Base-by-base conservation (phyloP, 768 basidiomycete genomes). In the Boletus sensibilis region DNA sequence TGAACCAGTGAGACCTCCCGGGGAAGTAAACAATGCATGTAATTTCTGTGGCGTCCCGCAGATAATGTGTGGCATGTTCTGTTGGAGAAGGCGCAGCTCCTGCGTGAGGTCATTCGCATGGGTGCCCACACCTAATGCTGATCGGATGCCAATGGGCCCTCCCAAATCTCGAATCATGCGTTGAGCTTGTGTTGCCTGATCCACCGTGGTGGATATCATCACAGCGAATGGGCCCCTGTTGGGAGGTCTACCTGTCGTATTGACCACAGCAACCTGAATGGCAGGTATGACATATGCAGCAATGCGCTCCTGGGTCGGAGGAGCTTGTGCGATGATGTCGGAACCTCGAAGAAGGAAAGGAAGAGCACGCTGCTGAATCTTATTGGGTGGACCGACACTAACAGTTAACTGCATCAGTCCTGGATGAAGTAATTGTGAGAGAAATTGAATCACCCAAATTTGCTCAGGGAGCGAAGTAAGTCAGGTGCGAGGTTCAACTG, bases 241-340 rank as follows among this genome's bases (percentile, higher is more conserved):
- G 16, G 85, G 79, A 34, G 78, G 79, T 12, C 80, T 82, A 29
- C 75, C 74, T 18, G 76, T 62, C 25, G 87, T 79, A 57, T 87
- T 81, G 35, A 85, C 81, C 53, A 94, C 77, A 34, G 90, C 88
- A 50, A 88, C 82, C 66, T 93, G 90, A 43, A 94, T 89, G 29
- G 90, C 90, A 47, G 92, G 94, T 57, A 96, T 94, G 48, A 94
- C 87, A 74, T 99, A 99, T 56, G 95, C 94, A 23, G 96, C 95
- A 64, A 99, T 99, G 44, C 97, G 83, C 71, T 99, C 97, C 71
- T 98, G 96, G 0, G 97, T 98, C 1, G 97, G 95, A 45, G 97
- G 97, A 11, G 96, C 97, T 74, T 99, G 97, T 10, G 96, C 95
- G 66, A 99, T 98, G 67, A 98, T 98, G 65, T 99, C 97, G 37